Conservation (phyloP, 2,329 filamentous ascomycete species). For the Trichoderma arundinaceum region DNA sequence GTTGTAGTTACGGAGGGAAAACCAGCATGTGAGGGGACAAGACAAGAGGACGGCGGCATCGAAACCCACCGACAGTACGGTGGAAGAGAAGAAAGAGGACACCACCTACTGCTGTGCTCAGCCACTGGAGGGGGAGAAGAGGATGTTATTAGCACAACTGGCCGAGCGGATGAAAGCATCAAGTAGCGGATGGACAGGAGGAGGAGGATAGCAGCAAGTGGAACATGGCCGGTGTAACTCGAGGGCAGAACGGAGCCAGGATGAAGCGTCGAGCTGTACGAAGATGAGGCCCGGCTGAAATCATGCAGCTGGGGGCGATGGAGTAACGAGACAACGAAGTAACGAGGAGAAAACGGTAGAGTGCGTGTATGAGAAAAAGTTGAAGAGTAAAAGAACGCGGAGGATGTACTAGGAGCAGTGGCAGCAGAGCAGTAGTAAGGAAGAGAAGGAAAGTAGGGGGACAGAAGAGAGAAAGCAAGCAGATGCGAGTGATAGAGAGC, state of each 20-base stretch:
- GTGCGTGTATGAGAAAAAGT: neutral
- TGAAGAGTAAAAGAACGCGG: neutral
- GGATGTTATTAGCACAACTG: slow-evolving; percentile 25
- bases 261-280: slow-evolving; percentile 29
- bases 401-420: neutral
- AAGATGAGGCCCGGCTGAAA: slow-evolving; percentile 12
- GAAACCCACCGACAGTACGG: slow-evolving; percentile 6
- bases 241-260: slow-evolving; percentile 29
- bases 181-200: slow-evolving; percentile 32
- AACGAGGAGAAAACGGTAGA: neutral
- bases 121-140: slow-evolving; percentile 19
- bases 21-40: slow-evolving; percentile 18
- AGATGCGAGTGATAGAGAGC: slow-evolving; percentile 8
- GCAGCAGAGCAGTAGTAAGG: neutral
- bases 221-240: slow-evolving; percentile 39
- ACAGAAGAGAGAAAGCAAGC: neutral
- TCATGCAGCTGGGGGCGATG: slow-evolving; percentile 8
- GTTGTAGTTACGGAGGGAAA: neutral
- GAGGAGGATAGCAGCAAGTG: slow-evolving; percentile 36
- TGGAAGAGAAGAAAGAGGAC: slow-evolving; percentile 22
- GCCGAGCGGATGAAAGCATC: slow-evolving; percentile 28
- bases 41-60: slow-evolving; percentile 16
- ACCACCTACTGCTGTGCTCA: slow-evolving; percentile 29
- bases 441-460: neutral
- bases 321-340: neutral